Percentiles rank a stretch among this genome's conserved stretches.
Evolutionary conservation across 441 rosid species (phyloP).

Genomic region (Populus hybrid): DNA sequence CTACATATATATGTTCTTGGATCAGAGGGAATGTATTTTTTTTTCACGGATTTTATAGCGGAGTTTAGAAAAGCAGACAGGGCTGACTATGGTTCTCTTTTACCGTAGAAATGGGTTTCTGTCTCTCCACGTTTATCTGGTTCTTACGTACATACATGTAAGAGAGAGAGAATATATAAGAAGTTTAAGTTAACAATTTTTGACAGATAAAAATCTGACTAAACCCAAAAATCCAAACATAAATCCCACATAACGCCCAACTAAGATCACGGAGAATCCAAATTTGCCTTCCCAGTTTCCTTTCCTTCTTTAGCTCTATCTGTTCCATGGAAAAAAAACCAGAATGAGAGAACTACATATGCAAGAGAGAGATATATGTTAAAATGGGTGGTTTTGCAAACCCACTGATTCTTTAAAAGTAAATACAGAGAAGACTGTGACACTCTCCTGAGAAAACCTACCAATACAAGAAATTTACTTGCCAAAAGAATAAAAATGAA

Average conservation of each 20-base stretch:
- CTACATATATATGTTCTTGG: not conserved
- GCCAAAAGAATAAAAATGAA: slow-evolving; percentile 4
- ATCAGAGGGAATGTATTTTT: not conserved
- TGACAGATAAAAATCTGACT: slow-evolving; percentile 14
- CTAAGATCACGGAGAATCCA: slow-evolving; percentile 32
- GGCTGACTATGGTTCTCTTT: slow-evolving; percentile 32
- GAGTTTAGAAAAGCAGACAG: slow-evolving; percentile 5
- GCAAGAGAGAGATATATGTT: not conserved
- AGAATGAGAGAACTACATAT: not conserved
- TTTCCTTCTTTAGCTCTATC: slow-evolving; percentile 19
- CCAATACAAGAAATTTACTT: slow-evolving; percentile 10
- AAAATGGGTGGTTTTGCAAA: slow-evolving; percentile 16
- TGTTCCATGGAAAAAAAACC: slow-evolving; percentile 15
- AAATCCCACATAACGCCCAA: slow-evolving; percentile 30
- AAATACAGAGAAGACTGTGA: slow-evolving; percentile 3
- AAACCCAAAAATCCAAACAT: slow-evolving; percentile 10
- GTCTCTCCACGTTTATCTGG: slow-evolving; percentile 5
- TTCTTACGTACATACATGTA: slow-evolving; percentile 29
- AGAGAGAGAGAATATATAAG: slow-evolving; percentile 24
- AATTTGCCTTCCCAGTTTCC: slow-evolving; percentile 23
- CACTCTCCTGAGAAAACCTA: slow-evolving; percentile 4
- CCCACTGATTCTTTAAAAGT: slow-evolving; percentile 18
- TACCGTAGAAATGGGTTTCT: slow-evolving; percentile 17
- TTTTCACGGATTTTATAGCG: slow-evolving; percentile 19
- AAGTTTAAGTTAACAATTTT: slow-evolving; percentile 24